Evolutionary conservation across 2,329 filamentous ascomycete species (phyloP), one percentile per base, ranked within the genome.

Genomic region (Cylindrodendrum hubeiense): DNA sequence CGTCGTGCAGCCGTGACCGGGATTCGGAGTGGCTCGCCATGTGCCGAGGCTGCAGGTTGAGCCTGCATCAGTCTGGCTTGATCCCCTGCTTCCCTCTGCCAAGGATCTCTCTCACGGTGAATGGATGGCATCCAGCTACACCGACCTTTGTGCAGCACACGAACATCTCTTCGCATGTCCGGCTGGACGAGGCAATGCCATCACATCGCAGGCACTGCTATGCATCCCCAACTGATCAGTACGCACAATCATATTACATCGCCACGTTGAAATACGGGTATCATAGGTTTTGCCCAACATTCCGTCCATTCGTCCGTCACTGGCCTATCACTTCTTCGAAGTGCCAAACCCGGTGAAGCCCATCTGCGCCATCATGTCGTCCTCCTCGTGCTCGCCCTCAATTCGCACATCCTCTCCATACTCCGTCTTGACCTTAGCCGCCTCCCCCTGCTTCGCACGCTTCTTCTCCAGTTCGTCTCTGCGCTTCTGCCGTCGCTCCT

Each of bases 361-460:
- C 86, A 91, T 89, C 65, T 87, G 85, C 12, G 88, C 88, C 87
- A 90, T 87, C 89, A 91, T 90, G 74, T 91, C 89, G 66, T 91
- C 88, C 77, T 91, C 89, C 63, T 91, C 89, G 77, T 91, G 89
- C 79, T 91, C 88, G n/a, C 89, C 90, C 74, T 91, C 88, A 65
- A 90, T 81, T 55, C 89, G 79, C 59, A 91, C 85, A 76, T 91
- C 90, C 7, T 90, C 88, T 3, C 89, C 89, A 69, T 91, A 91
- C 67, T 90, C 86, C 43, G 79, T 83, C 79, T 88, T 90, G 28
- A 87, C 81, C 76, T 86, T 86, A n/a, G 81, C 79, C 22, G 81
- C 84, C 68, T 83, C 82, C 69, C 88, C 86, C 71, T 80, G 85
- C 72, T 84, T 83, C 30, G 79, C 77, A 56, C 81, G 83, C 71